Conservation (phyloP, 2,329 filamentous ascomycete species). For the Pseudogymnoascus sp. region DNA sequence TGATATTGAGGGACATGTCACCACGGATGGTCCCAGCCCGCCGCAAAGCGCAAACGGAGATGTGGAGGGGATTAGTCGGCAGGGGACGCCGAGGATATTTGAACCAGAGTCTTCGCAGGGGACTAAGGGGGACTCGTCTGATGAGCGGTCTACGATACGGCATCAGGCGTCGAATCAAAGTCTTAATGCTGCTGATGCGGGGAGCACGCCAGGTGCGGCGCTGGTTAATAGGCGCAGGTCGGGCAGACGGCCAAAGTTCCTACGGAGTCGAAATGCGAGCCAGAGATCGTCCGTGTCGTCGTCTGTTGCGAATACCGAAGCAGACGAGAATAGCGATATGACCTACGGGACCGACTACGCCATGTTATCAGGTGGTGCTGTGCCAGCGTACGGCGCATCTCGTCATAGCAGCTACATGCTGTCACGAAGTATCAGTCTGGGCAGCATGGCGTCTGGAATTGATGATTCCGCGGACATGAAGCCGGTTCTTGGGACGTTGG, state of each 20-base stretch:
- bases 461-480: conserved; percentile 36
- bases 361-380: conserved; percentile 71
- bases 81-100: not conserved
- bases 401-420: conserved; percentile 49
- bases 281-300: conserved; percentile 56
- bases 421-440: conserved; percentile 74
- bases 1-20: conserved; percentile 13
- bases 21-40: conserved; percentile 1
- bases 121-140: conserved; percentile 14
- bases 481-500: conserved; percentile 46
- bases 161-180: conserved; percentile 31
- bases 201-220: conserved; percentile 40
- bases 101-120: not conserved
- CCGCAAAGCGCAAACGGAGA: not conserved
- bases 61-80: not conserved
- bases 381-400: conserved; percentile 47
- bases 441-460: conserved; percentile 75
- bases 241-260: conserved; percentile 47
- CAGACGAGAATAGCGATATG: conserved; percentile 57
- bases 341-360: conserved; percentile 74
- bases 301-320: conserved; percentile 46
- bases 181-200: conserved; percentile 35
- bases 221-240: conserved; percentile 33
- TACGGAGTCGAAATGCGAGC: conserved; percentile 47
- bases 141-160: conserved; percentile 24